These are phyloP conservation scores for Metarhizium sp. DNA, from an alignment of 2,329 filamentous ascomycete species.

Conservation along the genomic window DNA sequence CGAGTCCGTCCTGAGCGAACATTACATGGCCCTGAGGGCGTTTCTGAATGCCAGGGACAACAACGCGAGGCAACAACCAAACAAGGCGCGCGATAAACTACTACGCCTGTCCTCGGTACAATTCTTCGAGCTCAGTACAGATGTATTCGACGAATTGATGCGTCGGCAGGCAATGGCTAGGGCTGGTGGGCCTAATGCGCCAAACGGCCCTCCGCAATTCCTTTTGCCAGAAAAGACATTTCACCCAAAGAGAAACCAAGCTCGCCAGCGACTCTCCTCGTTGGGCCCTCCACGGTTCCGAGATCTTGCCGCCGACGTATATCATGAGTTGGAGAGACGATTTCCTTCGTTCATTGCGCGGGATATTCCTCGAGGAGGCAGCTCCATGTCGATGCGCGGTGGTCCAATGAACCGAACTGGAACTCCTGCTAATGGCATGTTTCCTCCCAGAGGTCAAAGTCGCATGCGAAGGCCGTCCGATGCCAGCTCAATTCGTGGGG, in stretches of 20 bases:
- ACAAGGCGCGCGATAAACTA: conserved; percentile 90
- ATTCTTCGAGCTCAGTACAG: conserved; percentile 94
- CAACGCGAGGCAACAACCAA: conserved; percentile 63
- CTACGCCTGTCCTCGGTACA: conserved; percentile 82
- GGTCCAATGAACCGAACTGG: conserved; percentile 50
- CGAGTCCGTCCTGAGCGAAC: conserved; percentile 59
- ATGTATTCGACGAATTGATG: conserved; percentile 91
- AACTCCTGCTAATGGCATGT: conserved; percentile 49
- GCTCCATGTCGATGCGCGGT: conserved; percentile 54
- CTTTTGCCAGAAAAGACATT: conserved; percentile 81
- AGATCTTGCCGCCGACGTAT: conserved; percentile 91
- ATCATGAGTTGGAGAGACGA: conserved; percentile 83
- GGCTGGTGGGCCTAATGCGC: conserved; percentile 38
- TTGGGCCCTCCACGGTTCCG: conserved; percentile 79
- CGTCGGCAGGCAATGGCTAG: conserved; percentile 66
- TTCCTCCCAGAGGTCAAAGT: conserved; percentile 41
- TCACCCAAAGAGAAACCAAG: conserved; percentile 95
- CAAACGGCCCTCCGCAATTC: conserved; percentile 54
- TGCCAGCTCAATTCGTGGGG: conserved; percentile 48
- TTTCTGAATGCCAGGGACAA: conserved; percentile 74
- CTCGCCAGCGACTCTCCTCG: conserved; percentile 88
- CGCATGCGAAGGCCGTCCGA: conserved; percentile 50
- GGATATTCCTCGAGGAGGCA: conserved; percentile 60
- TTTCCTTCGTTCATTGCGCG: conserved; percentile 70
- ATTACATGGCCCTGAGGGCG: conserved; percentile 70